phyloP scores from a whole-genome alignment of 2,329 filamentous ascomycete genomes.

The Pyrenochaeta sp. region DNA sequence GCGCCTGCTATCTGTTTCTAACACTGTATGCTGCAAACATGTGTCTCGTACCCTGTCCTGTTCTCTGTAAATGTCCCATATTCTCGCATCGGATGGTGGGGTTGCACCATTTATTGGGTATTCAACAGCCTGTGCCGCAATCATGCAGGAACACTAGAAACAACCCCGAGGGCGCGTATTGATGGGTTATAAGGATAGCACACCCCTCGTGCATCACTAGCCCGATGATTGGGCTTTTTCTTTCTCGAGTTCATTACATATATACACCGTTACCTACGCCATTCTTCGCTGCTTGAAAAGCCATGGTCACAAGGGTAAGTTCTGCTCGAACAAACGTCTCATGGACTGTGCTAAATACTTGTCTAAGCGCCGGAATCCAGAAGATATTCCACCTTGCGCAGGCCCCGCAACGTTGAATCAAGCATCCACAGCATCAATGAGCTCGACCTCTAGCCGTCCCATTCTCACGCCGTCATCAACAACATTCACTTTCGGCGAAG shows the following conservation, averaged over 20 bases:
- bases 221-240: too few species aligned
- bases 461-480: constrained; percentile 6
- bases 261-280: background rate
- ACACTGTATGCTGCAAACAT: background rate
- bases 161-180: constrained; percentile 8
- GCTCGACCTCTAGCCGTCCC: constrained; percentile 3
- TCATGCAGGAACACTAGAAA: constrained; percentile 8
- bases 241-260: background rate
- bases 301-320: background rate
- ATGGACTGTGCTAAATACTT: background rate
- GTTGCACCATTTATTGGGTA: constrained; percentile 8
- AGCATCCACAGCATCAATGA: constrained; percentile 1
- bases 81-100: background rate
- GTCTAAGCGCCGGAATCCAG: constrained; percentile 1
- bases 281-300: background rate
- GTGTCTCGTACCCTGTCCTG: background rate
- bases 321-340: background rate
- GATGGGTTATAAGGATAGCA: background rate
- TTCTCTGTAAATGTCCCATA: background rate
- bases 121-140: constrained; percentile 10
- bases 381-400: constrained; percentile 1
- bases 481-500: constrained; percentile 5
- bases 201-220: background rate
- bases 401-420: background rate
- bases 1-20: background rate